Percentiles rank a stretch among this genome's conserved stretches.
These are phyloP conservation scores for Daldinia grandis DNA, from an alignment of 495 filamentous ascomycete genomes.

Conservation along the genomic window DNA sequence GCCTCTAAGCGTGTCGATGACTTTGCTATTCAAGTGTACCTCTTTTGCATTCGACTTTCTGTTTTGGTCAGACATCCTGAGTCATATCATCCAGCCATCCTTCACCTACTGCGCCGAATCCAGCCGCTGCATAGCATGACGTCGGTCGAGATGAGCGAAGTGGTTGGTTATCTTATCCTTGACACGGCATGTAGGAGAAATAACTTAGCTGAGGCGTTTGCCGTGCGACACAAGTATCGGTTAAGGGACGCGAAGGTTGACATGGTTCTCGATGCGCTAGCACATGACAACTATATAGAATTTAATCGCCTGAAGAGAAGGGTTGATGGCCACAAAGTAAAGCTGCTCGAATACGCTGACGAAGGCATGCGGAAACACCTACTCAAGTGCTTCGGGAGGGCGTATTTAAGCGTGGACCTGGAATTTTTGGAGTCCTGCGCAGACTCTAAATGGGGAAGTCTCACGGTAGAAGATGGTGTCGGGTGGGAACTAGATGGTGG, in stretches of 20 bases:
- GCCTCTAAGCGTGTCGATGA: slow-evolving; percentile 72
- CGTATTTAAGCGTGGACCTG: slow-evolving; percentile 77
- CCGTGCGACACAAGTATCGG: slow-evolving; percentile 62
- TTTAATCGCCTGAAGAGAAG: slow-evolving; percentile 76
- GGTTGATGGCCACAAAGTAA: slow-evolving; percentile 78
- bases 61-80: slow-evolving; percentile 82
- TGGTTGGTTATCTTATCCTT: slow-evolving; percentile 80
- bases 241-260: slow-evolving; percentile 71
- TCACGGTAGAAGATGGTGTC: slow-evolving; percentile 71
- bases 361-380: slow-evolving; percentile 72
- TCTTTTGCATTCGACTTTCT: slow-evolving; percentile 83
- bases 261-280: slow-evolving; percentile 72
- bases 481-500: slow-evolving; percentile 80
- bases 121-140: slow-evolving; percentile 72
- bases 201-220: slow-evolving; percentile 76
- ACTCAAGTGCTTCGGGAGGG: slow-evolving; percentile 82
- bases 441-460: slow-evolving; percentile 69
- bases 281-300: slow-evolving; percentile 80
- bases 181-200: slow-evolving; percentile 86
- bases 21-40: slow-evolving; percentile 74
- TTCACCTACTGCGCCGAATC: slow-evolving; percentile 76
- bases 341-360: slow-evolving; percentile 82
- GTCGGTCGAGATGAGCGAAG: slow-evolving; percentile 74
- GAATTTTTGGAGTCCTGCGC: slow-evolving; percentile 70
- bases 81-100: slow-evolving; percentile 88